Evolutionary conservation across 2,329 filamentous ascomycete genomes (phyloP).

Genomic region (Pezicula rhizophila): DNA sequence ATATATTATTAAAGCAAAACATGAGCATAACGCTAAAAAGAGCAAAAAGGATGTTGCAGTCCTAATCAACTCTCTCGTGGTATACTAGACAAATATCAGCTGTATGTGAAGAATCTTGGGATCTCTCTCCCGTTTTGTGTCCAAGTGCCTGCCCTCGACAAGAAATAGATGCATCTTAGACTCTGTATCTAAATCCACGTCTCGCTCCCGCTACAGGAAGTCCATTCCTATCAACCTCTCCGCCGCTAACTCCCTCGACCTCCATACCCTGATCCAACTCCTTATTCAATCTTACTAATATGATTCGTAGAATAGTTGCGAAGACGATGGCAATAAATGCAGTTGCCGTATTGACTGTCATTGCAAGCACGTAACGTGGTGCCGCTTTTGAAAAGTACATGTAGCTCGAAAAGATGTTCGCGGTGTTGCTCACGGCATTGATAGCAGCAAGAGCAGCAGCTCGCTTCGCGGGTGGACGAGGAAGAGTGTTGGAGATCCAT

Average conservation of each 20-base stretch:
- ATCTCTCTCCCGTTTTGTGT: no score
- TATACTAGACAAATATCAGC: no score
- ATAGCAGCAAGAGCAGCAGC: slow-evolving; percentile 35
- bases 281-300: slow-evolving; percentile 58
- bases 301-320: slow-evolving; percentile 53
- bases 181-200: slow-evolving; percentile 1
- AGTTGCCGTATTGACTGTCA: slow-evolving; percentile 60
- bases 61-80: no score
- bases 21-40: no score
- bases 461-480: slow-evolving; percentile 35
- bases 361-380: slow-evolving; percentile 37
- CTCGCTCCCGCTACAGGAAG: not conserved
- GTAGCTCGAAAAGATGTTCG: slow-evolving; percentile 31
- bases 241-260: slow-evolving; percentile 20
- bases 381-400: slow-evolving; percentile 21
- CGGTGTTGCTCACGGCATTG: slow-evolving; percentile 31
- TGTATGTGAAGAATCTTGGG: no score
- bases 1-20: no score
- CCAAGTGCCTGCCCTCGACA: no score
- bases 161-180: not conserved
- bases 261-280: slow-evolving; percentile 46
- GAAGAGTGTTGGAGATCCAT: slow-evolving; percentile 32
- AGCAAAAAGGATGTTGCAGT: no score
- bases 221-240: not conserved
- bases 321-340: slow-evolving; percentile 55